phyloP scores from a whole-genome alignment of 1,284 basidiomycete species.

The Omphalotus olearius region DNA sequence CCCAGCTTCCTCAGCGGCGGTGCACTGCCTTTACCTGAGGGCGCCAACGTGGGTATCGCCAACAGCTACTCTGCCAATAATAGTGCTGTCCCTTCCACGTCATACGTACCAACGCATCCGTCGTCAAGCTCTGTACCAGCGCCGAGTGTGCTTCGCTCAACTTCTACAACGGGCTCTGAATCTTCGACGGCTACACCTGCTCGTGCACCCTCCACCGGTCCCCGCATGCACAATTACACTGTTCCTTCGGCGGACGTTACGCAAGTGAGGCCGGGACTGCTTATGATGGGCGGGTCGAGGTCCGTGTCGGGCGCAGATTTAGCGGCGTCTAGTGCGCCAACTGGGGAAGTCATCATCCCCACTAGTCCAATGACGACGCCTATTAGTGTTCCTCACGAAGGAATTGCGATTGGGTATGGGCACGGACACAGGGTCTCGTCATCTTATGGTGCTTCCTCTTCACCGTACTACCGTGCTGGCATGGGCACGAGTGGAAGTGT shows the following conservation, averaged over 20 bases:
- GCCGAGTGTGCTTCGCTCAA: slow-evolving; percentile 17
- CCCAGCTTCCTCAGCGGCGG: slow-evolving; percentile 75
- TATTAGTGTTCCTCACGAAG: background rate
- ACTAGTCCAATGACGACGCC: background rate
- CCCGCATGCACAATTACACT: slow-evolving; percentile 62
- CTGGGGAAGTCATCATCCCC: slow-evolving; percentile 9
- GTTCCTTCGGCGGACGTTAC: slow-evolving; percentile 43
- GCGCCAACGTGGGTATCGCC: slow-evolving; percentile 18
- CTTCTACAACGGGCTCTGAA: slow-evolving; percentile 15
- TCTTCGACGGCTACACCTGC: slow-evolving; percentile 12
- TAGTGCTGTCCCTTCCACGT: background rate
- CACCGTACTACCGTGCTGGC: background rate
- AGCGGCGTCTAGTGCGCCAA: slow-evolving; percentile 8
- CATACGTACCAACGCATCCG: background rate
- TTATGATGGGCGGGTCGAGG: slow-evolving; percentile 24
- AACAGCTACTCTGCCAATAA: background rate
- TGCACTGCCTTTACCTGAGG: slow-evolving; percentile 24
- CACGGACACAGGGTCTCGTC: background rate
- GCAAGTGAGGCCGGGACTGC: slow-evolving; percentile 54
- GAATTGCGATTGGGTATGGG: background rate
- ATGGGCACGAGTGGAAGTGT: background rate
- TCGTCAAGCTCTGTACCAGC: slow-evolving; percentile 41
- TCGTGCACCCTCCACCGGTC: slow-evolving; percentile 40
- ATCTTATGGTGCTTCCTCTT: background rate
- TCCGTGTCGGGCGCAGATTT: slow-evolving; percentile 33